Base-by-base conservation (phyloP, 2,329 filamentous ascomycete species). In the Alternaria sp. region DNA sequence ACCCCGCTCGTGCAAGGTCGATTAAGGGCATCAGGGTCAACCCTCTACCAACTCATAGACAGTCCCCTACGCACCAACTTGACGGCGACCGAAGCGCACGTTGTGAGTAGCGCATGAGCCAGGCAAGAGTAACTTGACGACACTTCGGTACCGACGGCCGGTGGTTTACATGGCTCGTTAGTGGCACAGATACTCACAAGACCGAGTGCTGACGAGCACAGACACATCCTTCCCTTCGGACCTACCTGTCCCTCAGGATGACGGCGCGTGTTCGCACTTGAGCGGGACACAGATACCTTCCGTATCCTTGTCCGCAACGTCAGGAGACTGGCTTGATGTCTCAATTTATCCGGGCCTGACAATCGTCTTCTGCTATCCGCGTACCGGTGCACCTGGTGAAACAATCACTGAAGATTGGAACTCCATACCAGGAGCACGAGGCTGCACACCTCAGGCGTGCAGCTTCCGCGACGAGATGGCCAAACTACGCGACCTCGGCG, bases 381-480 rank as follows among this genome's bases (percentile, higher is more conserved):
- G 78, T 32, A 81, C 79, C 44, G 79, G 73, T 32, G 80, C 75
- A 3, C 80, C 78, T 12, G 70, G 77, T 61, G 80, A 83, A 63
- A 76, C 68, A 1, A 76, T 83, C n/a, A 75, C 80, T 46, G 74
- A 79, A 26, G 71, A 75, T 12, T 83, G 80, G 81, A 80, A 83
- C 67, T 64, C 72, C 15, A 83, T 83, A 57, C 81, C 81, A 5
- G 81, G 82, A 26, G 81, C 81, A 8, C 71, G 81, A 60, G 81
- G 81, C 57, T 83, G 81, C 68, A 67, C 82, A 13, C 80, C 81
- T 6, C 81, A 82, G 72, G 81, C 81, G 13, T 83, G 82, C 69
- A 78, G 77, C 11, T 83, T 83, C 73, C 78, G 79, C 23, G 80
- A 82, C 53, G 65, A 68, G 43, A 63, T 68, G 57, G 51, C 49